Evolutionary conservation across 23 red algal genomes (phyloP), one percentile per base, ranked within the genome.

Genomic region (Gracilaria domingensis): DNA sequence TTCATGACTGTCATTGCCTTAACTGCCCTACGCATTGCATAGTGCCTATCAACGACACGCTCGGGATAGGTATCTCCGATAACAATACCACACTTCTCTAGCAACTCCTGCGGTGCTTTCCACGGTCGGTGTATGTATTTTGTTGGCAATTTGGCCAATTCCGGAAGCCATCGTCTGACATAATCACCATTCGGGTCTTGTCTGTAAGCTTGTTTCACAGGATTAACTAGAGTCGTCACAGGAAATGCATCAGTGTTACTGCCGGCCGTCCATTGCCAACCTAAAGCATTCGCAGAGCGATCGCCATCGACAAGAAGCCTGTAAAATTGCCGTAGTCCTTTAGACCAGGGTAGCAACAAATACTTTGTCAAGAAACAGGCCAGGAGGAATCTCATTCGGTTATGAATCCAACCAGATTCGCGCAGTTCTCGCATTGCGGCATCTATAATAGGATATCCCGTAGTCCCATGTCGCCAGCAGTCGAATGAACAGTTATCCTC

Each of bases 191-290:
- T 89, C 23, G 97, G 93, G 40, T 90, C 95, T 45, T 91, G 90
- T 9, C 45, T 75, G 47, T 66, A 49, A 2, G 62, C 88, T 25
- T 53, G 42, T 45, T 65, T 89, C 14, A 95, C 72, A 16, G 96
- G 96, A 81, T 95, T 98, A 14, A 98, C 92, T 45, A 98, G 81
- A 32, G 38, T 82, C 37, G 80, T 90, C 45, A 98, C 81, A 29
- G 96, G 92, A 82, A 95, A 95, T 37, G 96, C 82, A 86, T 98
- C 92, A 12, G 92, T 98, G 55, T 98, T 91, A 88, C 92, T 95
- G 40, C 96, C 96, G 0, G 96, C 79, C 21, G 96, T 98, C 96
- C 96, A 98, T 74, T 98, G 96, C 96, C 96, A 98, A 54, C 96
- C 96, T 23, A 98, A 55, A 30, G 85, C 88, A 87, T 99, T 99